phyloP scores from a whole-genome alignment of 1,284 basidiomycete genomes.

The Ustilago bromivora region DNA sequence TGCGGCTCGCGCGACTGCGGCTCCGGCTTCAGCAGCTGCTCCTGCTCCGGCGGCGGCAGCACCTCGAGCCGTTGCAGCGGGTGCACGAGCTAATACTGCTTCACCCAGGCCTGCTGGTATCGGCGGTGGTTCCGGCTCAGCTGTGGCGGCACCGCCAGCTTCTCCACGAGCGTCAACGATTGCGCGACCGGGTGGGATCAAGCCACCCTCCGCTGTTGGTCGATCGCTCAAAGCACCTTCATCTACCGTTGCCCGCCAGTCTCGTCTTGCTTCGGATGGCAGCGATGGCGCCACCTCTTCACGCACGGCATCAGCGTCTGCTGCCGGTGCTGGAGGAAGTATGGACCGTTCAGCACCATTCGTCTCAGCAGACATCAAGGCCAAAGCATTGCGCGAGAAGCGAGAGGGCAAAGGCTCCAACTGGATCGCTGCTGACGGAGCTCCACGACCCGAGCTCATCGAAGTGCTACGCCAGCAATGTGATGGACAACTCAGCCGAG shows the following conservation, averaged over 20 bases:
- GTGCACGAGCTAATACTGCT: slow-evolving; percentile 16
- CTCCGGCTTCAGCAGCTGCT: slow-evolving; percentile 28
- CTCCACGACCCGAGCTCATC: slow-evolving; percentile 85
- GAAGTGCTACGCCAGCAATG: slow-evolving; percentile 91
- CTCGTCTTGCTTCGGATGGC: slow-evolving; percentile 41
- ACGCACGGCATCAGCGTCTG: slow-evolving; percentile 34
- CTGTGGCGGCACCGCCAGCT: slow-evolving; percentile 21
- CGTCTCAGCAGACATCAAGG: slow-evolving; percentile 78
- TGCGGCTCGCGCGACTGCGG: slow-evolving; percentile 56
- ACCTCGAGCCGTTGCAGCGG: slow-evolving; percentile 14
- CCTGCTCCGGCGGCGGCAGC: slow-evolving; percentile 17
- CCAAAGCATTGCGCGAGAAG: slow-evolving; percentile 79
- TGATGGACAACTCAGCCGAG: slow-evolving; percentile 83
- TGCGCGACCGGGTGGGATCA: slow-evolving; percentile 47
- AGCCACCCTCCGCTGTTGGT: slow-evolving; percentile 53
- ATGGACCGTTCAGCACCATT: slow-evolving; percentile 74
- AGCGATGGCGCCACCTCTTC: slow-evolving; percentile 25
- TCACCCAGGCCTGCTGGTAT: slow-evolving; percentile 25
- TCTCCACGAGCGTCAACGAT: slow-evolving; percentile 41
- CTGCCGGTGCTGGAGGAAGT: slow-evolving; percentile 25
- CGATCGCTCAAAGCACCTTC: slow-evolving; percentile 55
- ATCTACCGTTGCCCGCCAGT: slow-evolving; percentile 29
- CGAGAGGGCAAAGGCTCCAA: slow-evolving; percentile 77
- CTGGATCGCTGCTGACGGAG: slow-evolving; percentile 77
- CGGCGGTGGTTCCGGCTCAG: slow-evolving; percentile 12